phyloP scores from a whole-genome alignment of 176 grass and related monocot species.

The Phoenix roebelenii region DNA sequence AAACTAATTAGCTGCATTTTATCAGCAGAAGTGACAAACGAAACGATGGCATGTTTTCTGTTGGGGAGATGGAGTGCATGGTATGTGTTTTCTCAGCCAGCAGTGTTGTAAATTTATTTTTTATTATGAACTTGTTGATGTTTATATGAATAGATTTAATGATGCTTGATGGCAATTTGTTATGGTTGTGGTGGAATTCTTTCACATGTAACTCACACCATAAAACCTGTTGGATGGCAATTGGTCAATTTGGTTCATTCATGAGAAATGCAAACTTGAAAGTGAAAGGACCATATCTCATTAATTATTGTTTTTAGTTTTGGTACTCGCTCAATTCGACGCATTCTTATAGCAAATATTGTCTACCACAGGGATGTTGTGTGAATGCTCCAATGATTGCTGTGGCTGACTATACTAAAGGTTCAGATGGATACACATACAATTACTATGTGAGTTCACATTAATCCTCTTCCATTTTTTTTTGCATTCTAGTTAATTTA shows the following conservation, averaged over 20 bases:
- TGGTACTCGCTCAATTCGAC: too few relatives aligned
- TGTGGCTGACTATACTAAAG: slow-evolving; percentile 66
- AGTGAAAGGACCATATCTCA: too few relatives aligned
- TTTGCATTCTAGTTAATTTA: too few relatives aligned
- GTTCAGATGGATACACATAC: slow-evolving; percentile 64
- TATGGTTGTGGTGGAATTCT: too few relatives aligned
- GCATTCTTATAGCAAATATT: not conserved
- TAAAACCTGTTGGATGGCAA: too few relatives aligned
- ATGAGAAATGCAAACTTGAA: too few relatives aligned
- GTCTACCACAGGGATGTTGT: slow-evolving; percentile 49
- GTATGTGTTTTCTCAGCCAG: slow-evolving; percentile 26
- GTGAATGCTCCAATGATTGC: slow-evolving; percentile 87
- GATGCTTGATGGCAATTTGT: not conserved
- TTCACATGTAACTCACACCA: too few relatives aligned
- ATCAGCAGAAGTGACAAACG: slow-evolving; percentile 70
- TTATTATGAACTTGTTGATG: not conserved
- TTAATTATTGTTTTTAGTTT: too few relatives aligned
- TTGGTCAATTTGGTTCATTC: too few relatives aligned
- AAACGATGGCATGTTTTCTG: slow-evolving; percentile 90
- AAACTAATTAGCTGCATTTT: too few relatives aligned
- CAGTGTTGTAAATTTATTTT: not conserved
- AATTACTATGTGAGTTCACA: slow-evolving; percentile 68
- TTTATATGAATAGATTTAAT: not conserved
- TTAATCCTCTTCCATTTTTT: not conserved
- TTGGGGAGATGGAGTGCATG: slow-evolving; percentile 99